phyloP scores from a whole-genome alignment of 2,329 filamentous ascomycete species.

The Aspergillus japonicus region DNA sequence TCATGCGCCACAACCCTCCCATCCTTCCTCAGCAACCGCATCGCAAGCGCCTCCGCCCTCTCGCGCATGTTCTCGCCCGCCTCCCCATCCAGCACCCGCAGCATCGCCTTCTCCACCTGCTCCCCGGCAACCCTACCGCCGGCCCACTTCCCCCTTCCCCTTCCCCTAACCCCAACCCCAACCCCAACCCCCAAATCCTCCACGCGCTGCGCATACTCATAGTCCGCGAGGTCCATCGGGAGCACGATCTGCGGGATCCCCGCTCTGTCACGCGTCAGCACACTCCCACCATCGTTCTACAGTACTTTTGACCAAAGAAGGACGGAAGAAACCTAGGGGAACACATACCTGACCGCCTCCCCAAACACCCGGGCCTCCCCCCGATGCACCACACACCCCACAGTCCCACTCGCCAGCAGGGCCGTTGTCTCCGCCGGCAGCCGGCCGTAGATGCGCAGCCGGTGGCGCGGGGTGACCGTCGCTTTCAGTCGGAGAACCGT shows the following conservation, averaged over 20 bases:
- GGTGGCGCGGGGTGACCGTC: not conserved
- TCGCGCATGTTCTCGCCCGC: slow-evolving; percentile 5
- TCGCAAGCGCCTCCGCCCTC: slow-evolving; percentile 12
- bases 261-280: slow-evolving; percentile 28
- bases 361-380: slow-evolving; percentile 51
- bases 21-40: slow-evolving; percentile 12
- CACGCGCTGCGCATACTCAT: slow-evolving; percentile 46
- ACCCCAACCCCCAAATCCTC: slow-evolving; percentile 47
- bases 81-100: slow-evolving; percentile 14
- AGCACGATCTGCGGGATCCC: slow-evolving; percentile 50
- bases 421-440: slow-evolving; percentile 38
- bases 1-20: slow-evolving; percentile 24
- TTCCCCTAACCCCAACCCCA: slow-evolving; percentile 25
- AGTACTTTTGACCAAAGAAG: no score
- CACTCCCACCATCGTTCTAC: no score
- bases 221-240: slow-evolving; percentile 49
- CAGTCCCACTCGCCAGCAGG: slow-evolving; percentile 36
- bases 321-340: slow-evolving; percentile 1
- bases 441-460: slow-evolving; percentile 44
- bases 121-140: slow-evolving; percentile 24
- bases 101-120: slow-evolving; percentile 29
- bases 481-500: not conserved
- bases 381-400: slow-evolving; percentile 48
- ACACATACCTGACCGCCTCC: slow-evolving; percentile 46
- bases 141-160: slow-evolving; percentile 15